Evolutionary conservation across 352 stramenopile species (phyloP), one percentile per base, ranked within the genome.

Genomic region (Globisporangium cederbergense): DNA sequence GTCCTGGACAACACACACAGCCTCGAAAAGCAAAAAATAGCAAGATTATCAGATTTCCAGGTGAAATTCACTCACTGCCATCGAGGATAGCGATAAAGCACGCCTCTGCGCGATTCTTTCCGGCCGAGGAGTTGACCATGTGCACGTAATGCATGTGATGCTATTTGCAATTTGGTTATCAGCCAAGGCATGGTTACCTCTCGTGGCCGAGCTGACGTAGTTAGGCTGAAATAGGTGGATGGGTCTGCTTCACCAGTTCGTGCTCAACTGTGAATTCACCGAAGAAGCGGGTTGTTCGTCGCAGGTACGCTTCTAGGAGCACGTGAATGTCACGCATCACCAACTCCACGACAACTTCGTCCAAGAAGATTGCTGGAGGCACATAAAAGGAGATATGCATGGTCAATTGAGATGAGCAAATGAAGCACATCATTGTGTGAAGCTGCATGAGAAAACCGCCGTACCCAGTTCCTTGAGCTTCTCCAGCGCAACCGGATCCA

Each of bases 271-370:
- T 76, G 63, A 90, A 89, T 49, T 89, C 81, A 7, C 79, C 81
- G 38, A 90, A 90, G 28, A 76, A 69, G 6, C 72, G 77, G 9
- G 81, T 89, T 22, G 80, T 72, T 36, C 79, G 74, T 30, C 70
- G 75, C 28, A 94, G 55, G 62, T 90, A 94, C 8, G 77, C 62
- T 3, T 91, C 79, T 36, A 94, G 65, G 5, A 94, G 71, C 36
- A 62, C 77, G 45, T 92, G 80, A 36, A 91, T 71, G 47, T 94
- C 86, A 28, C 83, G 79, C 79, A 91, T 88, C 7, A 91, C 77
- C 28, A 94, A 67, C 34, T 93, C 81, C 13, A 88, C 64, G n/a
- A 94, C 78, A 22, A 94, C 77, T 62, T 94, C 86, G 25, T 94
- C 79, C 18, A 94, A 68, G 53, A 93, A 93, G 16, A 88, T 72